Evolutionary conservation across 768 basidiomycete species (phyloP).

Genomic region (Mycena venus): DNA sequence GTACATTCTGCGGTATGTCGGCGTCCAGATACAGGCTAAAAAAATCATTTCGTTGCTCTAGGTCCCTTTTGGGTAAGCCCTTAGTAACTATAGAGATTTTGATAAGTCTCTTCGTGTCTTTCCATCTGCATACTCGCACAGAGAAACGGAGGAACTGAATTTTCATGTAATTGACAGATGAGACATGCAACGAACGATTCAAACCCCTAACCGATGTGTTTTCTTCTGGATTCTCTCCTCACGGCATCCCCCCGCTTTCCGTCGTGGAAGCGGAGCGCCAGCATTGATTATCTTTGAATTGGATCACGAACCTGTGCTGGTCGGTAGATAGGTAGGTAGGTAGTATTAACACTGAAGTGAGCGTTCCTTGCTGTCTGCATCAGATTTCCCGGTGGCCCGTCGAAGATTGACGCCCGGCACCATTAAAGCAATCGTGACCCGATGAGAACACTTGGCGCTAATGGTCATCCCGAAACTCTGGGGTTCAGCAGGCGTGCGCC

Average conservation of each 20-base stretch:
- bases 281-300: neutral
- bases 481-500: neutral
- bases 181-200: neutral
- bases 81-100: neutral
- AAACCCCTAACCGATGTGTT: neutral
- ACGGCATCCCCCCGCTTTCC: neutral
- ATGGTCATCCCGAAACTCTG: neutral
- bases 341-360: neutral
- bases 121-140: neutral
- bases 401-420: neutral
- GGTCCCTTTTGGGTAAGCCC: neutral
- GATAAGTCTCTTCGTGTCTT: neutral
- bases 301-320: neutral
- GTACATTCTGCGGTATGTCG: too few relatives aligned
- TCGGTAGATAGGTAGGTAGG: too few relatives aligned
- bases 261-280: neutral
- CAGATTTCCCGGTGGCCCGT: neutral
- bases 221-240: too few relatives aligned
- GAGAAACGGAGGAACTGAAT: too few relatives aligned
- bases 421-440: neutral
- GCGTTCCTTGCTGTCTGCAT: neutral
- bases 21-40: neutral
- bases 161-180: neutral
- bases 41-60: neutral
- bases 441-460: neutral